These are phyloP conservation scores for Forsythia viridissima DNA, from an alignment of 257 asterid genomes.

Conservation along the genomic window DNA sequence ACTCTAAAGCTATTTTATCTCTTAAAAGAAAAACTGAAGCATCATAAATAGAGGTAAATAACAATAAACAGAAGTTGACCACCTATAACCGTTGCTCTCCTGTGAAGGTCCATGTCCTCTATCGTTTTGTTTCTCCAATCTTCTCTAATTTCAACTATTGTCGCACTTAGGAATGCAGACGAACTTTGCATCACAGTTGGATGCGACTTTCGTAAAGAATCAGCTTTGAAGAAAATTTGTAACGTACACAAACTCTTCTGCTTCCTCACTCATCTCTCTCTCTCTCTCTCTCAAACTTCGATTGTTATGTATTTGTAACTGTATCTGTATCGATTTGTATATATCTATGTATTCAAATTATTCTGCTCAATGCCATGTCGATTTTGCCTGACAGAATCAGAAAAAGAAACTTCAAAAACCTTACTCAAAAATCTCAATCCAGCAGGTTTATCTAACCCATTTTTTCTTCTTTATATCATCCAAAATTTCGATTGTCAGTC, in stretches of 20 bases:
- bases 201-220: not conserved
- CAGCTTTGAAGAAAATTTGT: not conserved
- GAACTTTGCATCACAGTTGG: too few relatives aligned
- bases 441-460: not conserved
- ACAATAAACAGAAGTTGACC: too few relatives aligned
- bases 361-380: not conserved
- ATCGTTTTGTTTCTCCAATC: not conserved
- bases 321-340: not conserved
- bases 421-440: conserved; percentile 10
- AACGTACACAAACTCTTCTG: not conserved
- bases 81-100: too few relatives aligned
- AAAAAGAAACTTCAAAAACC: conserved; percentile 23
- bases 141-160: not conserved
- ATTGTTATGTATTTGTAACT: not conserved
- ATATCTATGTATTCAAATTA: not conserved
- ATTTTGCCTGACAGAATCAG: conserved; percentile 27
- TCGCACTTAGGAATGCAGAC: not conserved
- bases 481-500: not conserved
- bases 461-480: not conserved
- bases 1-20: too few relatives aligned
- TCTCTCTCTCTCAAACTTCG: not conserved
- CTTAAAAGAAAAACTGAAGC: too few relatives aligned
- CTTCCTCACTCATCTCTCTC: not conserved
- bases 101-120: not conserved
- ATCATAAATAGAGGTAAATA: too few relatives aligned